Evolutionary conservation across 2,329 filamentous ascomycete genomes (phyloP), one percentile per base, ranked within the genome.

Genomic region (Phyllosticta citrichinensis): DNA sequence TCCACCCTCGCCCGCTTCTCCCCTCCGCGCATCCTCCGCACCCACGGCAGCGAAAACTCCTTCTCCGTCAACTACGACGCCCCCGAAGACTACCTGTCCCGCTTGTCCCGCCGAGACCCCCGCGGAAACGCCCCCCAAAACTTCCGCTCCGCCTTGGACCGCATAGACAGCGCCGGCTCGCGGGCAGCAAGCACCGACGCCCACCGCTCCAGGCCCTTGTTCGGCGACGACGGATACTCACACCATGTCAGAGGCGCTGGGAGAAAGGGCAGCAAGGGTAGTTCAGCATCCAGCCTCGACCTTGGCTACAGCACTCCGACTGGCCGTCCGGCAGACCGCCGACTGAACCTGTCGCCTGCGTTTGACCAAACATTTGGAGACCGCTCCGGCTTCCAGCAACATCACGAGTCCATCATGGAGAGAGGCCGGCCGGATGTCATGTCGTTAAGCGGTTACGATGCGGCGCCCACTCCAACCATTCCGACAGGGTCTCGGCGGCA

Each of bases 391-490:
- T 55, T 55, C 8, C 50, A 53, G 60, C 56, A 51, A 25, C 47
- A 56, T 1, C 51, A 83, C 63, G 70, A 77, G 25, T 77, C 77
- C 4, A 72, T 79, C 56, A 64, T 79, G 63, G 73, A 75, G 55
- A 71, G 77, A 62, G 75, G 75, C 17, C 70, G 76, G 50, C 70
- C 75, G 6, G 71, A 74, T n/a, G 75, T 76, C 47, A 72, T 73
- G 56, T 71, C 73, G 50, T 76, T 81, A 68, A 78, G 81, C 66
- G 83, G 87, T 67, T 85, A 87, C 74, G 88, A 94, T 70, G 88
- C 91, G 57, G 92, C 91, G 25, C 92, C 93, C 14, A 93, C 87
- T 47, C 93, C 93, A 5, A 92, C 86, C 27, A 81, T 97, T 40
- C 91, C 90, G 35, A 87, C 82, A 56, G 92, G 92, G 5, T 90